Conservation (phyloP, 2,329 filamentous ascomycete genomes). For the Venturia carpophila region DNA sequence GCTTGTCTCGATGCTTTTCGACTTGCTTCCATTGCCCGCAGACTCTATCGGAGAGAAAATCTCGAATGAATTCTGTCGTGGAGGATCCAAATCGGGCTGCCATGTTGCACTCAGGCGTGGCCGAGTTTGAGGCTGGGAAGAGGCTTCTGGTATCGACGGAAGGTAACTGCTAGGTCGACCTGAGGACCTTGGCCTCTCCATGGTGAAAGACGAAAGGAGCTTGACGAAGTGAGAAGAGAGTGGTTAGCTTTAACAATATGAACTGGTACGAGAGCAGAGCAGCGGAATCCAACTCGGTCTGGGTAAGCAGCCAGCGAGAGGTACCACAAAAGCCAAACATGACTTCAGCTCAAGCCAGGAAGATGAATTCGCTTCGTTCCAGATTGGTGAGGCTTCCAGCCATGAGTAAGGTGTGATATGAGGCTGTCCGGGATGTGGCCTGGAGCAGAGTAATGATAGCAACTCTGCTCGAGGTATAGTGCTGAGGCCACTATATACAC, state of each 20-base stretch:
- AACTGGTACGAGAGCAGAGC: background rate
- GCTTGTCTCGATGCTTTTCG: background rate
- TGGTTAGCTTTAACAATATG: background rate
- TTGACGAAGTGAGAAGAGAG: background rate
- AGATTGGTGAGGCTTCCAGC: background rate
- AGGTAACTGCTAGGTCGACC: background rate
- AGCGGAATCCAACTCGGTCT: background rate
- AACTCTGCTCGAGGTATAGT: conserved; percentile 2
- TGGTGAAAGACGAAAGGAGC: background rate
- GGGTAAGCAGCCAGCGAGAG: background rate
- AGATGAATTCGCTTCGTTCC: conserved; percentile 1
- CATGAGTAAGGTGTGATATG: background rate
- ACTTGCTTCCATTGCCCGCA: background rate
- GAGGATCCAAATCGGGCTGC: background rate
- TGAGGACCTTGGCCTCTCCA: conserved; percentile 1
- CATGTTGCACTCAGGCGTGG: background rate
- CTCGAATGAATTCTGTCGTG: background rate
- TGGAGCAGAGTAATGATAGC: background rate
- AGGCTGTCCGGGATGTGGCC: background rate
- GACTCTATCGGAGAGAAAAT: background rate
- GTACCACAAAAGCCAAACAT: background rate
- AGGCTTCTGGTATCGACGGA: conserved; percentile 7
- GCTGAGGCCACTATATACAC: background rate
- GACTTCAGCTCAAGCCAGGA: background rate
- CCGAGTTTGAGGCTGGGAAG: background rate